Evolutionary conservation across 768 basidiomycete genomes (phyloP).

Genomic region (Termitomyces sp.): DNA sequence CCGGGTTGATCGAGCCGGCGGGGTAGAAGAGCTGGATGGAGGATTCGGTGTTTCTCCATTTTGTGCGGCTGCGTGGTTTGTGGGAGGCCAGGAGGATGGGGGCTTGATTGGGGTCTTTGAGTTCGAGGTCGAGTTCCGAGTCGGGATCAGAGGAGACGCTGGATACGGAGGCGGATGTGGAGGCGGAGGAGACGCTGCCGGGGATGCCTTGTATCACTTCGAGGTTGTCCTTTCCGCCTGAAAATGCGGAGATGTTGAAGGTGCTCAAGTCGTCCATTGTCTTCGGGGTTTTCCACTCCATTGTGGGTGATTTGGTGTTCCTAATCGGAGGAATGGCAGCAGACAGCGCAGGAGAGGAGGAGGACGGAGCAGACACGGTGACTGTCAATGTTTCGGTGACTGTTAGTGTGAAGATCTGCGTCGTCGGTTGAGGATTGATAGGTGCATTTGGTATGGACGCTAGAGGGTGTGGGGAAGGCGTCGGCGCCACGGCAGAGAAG

Average conservation of each 20-base stretch:
- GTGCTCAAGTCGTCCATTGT: conserved; percentile 52
- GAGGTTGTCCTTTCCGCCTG: conserved; percentile 50
- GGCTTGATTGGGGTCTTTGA: conserved; percentile 4
- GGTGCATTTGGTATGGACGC: neutral
- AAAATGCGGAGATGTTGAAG: conserved; percentile 56
- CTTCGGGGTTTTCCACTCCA: conserved; percentile 46
- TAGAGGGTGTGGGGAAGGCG: neutral
- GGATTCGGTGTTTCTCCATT: conserved; percentile 28
- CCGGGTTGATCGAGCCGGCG: conserved; percentile 63
- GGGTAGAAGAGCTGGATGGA: conserved; percentile 67
- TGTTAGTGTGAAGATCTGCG: conserved; percentile 2
- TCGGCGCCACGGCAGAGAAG: neutral
- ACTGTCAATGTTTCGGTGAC: conserved; percentile 22
- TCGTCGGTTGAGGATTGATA: neutral
- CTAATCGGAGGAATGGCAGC: neutral
- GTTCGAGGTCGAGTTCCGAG: neutral
- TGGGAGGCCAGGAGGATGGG: conserved; percentile 5
- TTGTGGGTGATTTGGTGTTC: conserved; percentile 8
- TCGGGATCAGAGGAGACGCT: too few relatives aligned
- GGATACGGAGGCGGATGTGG: conserved; percentile 21
- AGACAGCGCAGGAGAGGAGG: conserved; percentile 10
- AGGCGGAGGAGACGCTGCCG: conserved; percentile 7
- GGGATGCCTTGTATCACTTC: conserved; percentile 48
- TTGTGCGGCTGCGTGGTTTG: conserved; percentile 2
- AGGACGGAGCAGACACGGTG: conserved; percentile 12